These are phyloP conservation scores for Apiotrichum domesticum DNA, from an alignment of 1,284 basidiomycete genomes.

Conservation along the genomic window DNA sequence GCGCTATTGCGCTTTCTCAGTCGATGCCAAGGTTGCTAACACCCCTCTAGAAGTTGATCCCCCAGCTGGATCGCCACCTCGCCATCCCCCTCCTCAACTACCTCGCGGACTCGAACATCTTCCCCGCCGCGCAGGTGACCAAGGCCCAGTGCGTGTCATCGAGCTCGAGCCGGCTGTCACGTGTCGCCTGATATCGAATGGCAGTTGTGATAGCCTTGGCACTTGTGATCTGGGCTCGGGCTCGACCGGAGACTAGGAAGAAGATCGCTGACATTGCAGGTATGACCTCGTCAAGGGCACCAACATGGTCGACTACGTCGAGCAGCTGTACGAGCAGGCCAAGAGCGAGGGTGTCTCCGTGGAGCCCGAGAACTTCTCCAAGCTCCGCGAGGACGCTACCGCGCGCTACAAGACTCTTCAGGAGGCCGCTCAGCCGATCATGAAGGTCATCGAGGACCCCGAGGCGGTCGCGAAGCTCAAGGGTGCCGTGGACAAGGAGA, in stretches of 20 bases:
- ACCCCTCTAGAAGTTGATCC: slow-evolving; percentile 68
- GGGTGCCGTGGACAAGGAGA: slow-evolving; percentile 81
- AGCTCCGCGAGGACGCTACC: slow-evolving; percentile 72
- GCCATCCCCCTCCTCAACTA: slow-evolving; percentile 86
- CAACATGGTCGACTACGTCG: slow-evolving; percentile 90
- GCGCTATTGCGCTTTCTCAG: no score
- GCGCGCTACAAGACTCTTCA: slow-evolving; percentile 76
- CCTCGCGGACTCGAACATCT: slow-evolving; percentile 54
- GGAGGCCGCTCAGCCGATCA: slow-evolving; percentile 82
- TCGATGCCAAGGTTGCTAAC: slow-evolving; percentile 1
- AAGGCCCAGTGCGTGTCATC: slow-evolving; percentile 42
- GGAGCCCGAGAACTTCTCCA: slow-evolving; percentile 58
- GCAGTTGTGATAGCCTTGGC: no score
- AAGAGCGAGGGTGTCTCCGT: slow-evolving; percentile 43
- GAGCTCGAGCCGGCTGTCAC: background rate
- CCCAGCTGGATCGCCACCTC: slow-evolving; percentile 89
- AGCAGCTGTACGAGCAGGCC: slow-evolving; percentile 69
- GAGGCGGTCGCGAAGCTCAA: slow-evolving; percentile 73
- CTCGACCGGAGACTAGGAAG: no score
- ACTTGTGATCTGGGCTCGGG: no score
- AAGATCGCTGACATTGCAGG: slow-evolving; percentile 21
- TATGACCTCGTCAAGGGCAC: slow-evolving; percentile 97
- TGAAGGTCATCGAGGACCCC: slow-evolving; percentile 94
- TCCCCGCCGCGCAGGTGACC: slow-evolving; percentile 39
- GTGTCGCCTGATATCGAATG: no score